Evolutionary conservation across 2,329 filamentous ascomycete species (phyloP).

Genomic region (Purpureocillium takamizusanense): DNA sequence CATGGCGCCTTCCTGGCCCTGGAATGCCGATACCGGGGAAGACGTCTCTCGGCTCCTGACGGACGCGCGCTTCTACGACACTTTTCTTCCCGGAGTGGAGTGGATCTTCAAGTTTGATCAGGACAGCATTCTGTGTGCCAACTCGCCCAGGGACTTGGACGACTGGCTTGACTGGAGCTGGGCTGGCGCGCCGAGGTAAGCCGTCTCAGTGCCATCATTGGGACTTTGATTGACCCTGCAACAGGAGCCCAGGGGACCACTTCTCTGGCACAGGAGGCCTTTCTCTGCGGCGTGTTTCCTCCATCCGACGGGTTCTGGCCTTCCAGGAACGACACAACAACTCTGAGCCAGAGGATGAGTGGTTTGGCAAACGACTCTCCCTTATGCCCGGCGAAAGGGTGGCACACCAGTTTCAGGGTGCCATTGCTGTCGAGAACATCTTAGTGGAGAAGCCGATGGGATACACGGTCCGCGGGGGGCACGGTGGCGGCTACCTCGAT

Average conservation of each 20-base stretch:
- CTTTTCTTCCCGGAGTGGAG: slow-evolving; percentile 39
- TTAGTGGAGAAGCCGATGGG: slow-evolving; percentile 44
- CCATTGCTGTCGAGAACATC: slow-evolving; percentile 40
- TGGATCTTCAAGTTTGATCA: slow-evolving; percentile 46
- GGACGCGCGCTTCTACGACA: slow-evolving; percentile 41
- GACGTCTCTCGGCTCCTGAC: slow-evolving; percentile 39
- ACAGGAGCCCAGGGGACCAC: slow-evolving; percentile 27
- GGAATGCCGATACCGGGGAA: slow-evolving; percentile 37
- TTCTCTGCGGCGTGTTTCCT: slow-evolving; percentile 41
- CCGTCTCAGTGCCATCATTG: too few relatives aligned
- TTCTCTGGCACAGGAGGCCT: slow-evolving; percentile 46
- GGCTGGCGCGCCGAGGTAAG: slow-evolving; percentile 41
- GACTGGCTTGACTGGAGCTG: slow-evolving; percentile 46
- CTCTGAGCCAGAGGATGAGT: slow-evolving; percentile 44
- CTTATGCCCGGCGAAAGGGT: slow-evolving; percentile 38
- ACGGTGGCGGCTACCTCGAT: slow-evolving; percentile 17
- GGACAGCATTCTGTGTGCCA: slow-evolving; percentile 48
- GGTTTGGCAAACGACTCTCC: slow-evolving; percentile 41
- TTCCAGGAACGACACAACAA: slow-evolving; percentile 42
- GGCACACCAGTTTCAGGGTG: slow-evolving; percentile 28
- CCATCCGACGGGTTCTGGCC: slow-evolving; percentile 36
- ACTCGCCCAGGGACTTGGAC: slow-evolving; percentile 40
- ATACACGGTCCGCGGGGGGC: slow-evolving; percentile 32
- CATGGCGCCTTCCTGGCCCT: slow-evolving; percentile 36
- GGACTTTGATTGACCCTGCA: too few relatives aligned